Conservation (phyloP, 2,329 filamentous ascomycete species). For the Botryotinia convoluta region DNA sequence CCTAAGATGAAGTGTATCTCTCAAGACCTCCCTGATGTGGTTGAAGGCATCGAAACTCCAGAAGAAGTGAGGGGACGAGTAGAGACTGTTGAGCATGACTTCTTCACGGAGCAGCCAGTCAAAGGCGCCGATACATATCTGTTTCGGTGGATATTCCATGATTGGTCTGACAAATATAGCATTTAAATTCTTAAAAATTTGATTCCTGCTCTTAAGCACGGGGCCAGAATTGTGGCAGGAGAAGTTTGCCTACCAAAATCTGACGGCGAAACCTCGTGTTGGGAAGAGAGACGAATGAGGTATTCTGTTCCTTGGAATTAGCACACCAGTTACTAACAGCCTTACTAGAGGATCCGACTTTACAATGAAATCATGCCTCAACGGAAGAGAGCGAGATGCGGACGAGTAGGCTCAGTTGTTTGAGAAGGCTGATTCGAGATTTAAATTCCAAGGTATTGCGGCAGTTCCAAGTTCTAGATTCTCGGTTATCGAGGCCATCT, state of each 20-base stretch:
- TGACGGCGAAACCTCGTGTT: background rate
- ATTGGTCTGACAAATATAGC: slow-evolving; percentile 39
- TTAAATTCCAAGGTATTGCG: slow-evolving; percentile 6
- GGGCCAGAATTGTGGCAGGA: slow-evolving; percentile 27
- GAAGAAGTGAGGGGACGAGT: background rate
- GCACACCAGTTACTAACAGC: background rate
- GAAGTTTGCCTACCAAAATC: slow-evolving; percentile 24
- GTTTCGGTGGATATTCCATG: slow-evolving; percentile 38
- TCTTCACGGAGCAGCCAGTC: slow-evolving; percentile 39
- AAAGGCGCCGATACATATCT: slow-evolving; percentile 37
- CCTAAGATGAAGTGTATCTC: background rate
- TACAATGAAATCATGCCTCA: slow-evolving; percentile 15
- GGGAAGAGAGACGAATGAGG: background rate
- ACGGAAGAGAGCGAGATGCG: slow-evolving; percentile 10
- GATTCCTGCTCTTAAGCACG: slow-evolving; percentile 30
- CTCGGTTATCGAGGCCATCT: background rate
- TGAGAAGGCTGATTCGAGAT: slow-evolving; percentile 5
- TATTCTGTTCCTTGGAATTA: background rate
- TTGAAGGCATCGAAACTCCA: too few relatives aligned
- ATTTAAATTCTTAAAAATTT: slow-evolving; percentile 35
- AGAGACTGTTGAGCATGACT: slow-evolving; percentile 30
- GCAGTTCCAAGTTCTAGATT: background rate
- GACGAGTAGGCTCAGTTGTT: slow-evolving; percentile 10
- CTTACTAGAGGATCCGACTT: slow-evolving; percentile 6
- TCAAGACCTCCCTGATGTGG: background rate